phyloP scores from a whole-genome alignment of 1,139 yeast species.

The Taphrina betulina region DNA sequence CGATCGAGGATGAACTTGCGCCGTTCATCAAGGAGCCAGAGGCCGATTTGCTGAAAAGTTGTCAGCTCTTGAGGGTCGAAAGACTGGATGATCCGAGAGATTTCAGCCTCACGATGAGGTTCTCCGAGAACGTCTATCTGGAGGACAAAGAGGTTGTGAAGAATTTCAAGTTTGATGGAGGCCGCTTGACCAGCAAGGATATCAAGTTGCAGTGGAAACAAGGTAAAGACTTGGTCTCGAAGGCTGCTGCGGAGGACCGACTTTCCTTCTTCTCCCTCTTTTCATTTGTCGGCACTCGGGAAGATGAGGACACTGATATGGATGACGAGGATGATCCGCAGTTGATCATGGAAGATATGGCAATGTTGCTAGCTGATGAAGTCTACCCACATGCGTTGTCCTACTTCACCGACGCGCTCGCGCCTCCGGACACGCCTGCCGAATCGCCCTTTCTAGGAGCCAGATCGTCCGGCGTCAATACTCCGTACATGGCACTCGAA shows the following conservation, averaged over 20 bases:
- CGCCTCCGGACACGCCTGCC: conserved; percentile 22
- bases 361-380: conserved; percentile 26
- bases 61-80: conserved; percentile 8
- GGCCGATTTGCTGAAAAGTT: conserved; percentile 24
- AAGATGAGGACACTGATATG: conserved; percentile 3
- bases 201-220: conserved; percentile 18
- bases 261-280: conserved; percentile 27
- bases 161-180: conserved; percentile 25
- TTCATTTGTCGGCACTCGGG: conserved; percentile 14
- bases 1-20: conserved; percentile 17
- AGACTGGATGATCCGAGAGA: conserved; percentile 24
- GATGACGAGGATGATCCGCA: conserved; percentile 20
- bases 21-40: conserved; percentile 19
- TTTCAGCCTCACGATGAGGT: conserved; percentile 15
- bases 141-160: conserved; percentile 10
- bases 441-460: background rate
- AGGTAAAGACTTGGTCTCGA: conserved; percentile 5
- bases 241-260: conserved; percentile 11
- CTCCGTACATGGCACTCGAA: conserved; percentile 17
- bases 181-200: conserved; percentile 4
- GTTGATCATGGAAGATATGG: conserved; percentile 24
- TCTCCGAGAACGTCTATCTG: conserved; percentile 15
- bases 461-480: background rate
- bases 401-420: conserved; percentile 27
- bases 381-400: conserved; percentile 28